Evolutionary conservation across 2,329 filamentous ascomycete genomes (phyloP), one percentile per base, ranked within the genome.

Genomic region (Pyricularia sp.): DNA sequence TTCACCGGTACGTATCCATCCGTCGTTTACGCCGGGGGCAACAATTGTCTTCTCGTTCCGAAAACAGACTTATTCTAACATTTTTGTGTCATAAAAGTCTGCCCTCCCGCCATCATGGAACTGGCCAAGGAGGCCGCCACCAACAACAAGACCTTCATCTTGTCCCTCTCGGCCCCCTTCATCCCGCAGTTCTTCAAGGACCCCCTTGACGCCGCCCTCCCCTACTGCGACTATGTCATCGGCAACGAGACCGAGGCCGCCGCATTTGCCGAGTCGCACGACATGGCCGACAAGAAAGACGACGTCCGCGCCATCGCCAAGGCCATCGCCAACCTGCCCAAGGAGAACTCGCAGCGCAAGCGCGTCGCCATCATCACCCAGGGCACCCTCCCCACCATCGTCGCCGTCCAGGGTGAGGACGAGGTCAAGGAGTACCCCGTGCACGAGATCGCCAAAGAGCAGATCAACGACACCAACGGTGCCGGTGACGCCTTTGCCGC

Each of bases 111-210:
- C 73, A 93, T 97, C 78, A 84, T 94, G 85, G 92, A 93, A 73
- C 86, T 99, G 66, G 94, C 91, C 73, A 90, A 97, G 81, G 92
- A 98, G 82, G 94, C 95, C 70, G 94, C 93, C 58, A 83, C 86
- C 72, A 89, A 92, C 80, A 90, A 98, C 86, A 99, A 99, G 88
- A 85, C 85, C 71, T 97, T 98, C 80, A 88, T 94, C 75, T 89
- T 99, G 74, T 96, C 93, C 74, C 88, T 99, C 71, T 95, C 93
- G 67, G 95, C 95, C 9, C 95, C 95, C 70, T 99, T 99, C 85
- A 97, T 99, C 77, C 84, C 91, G 58, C 91, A 97, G 78, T 97
- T 97, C 87, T 99, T 98, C 90, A 97, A 97, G 86, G 94, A 97
- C 66, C 91, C 89, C 73, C 88, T 99, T 65, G 93, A 97, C 81